A percentile compares a stretch with the other conserved stretches of the same genome.
Conservation (phyloP, 306 rosid genomes). For the Castanospermum australe region DNA sequence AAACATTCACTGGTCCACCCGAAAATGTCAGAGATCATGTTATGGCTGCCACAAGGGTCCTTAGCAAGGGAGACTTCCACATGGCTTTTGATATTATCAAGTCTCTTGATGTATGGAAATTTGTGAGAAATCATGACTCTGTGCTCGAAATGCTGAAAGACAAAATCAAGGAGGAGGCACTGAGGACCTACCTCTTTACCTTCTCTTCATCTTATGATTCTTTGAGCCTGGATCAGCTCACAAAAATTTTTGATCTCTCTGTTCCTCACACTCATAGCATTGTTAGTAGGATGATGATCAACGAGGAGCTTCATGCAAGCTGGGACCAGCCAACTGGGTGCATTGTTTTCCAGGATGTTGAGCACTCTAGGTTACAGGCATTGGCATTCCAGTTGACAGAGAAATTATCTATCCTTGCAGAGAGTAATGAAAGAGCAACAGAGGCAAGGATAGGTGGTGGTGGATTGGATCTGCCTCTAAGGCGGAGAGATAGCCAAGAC, state of each 20-base stretch:
- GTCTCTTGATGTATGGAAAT: slow-evolving; percentile 90
- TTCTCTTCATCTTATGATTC: slow-evolving; percentile 80
- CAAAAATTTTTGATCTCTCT: slow-evolving; percentile 74
- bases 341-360: slow-evolving; percentile 58
- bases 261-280: slow-evolving; percentile 60
- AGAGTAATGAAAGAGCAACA: slow-evolving; percentile 88
- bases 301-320: slow-evolving; percentile 87
- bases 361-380: slow-evolving; percentile 68
- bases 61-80: slow-evolving; percentile 71
- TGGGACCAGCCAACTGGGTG: slow-evolving; percentile 66
- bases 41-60: slow-evolving; percentile 90
- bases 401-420: slow-evolving; percentile 77
- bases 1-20: slow-evolving; percentile 90
- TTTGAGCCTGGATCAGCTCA: slow-evolving; percentile 70
- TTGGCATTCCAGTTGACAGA: slow-evolving; percentile 86
- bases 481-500: slow-evolving; percentile 90
- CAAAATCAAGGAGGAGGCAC: slow-evolving; percentile 90
- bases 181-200: slow-evolving; percentile 88
- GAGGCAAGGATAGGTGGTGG: slow-evolving; percentile 88
- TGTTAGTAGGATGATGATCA: slow-evolving; percentile 91
- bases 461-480: slow-evolving; percentile 73
- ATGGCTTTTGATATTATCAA: slow-evolving; percentile 64
- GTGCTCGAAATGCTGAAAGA: slow-evolving; percentile 77
- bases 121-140: slow-evolving; percentile 57
- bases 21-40: slow-evolving; percentile 93